Base-by-base conservation (phyloP, 1,284 basidiomycete genomes). In the Porodaedalea pini region DNA sequence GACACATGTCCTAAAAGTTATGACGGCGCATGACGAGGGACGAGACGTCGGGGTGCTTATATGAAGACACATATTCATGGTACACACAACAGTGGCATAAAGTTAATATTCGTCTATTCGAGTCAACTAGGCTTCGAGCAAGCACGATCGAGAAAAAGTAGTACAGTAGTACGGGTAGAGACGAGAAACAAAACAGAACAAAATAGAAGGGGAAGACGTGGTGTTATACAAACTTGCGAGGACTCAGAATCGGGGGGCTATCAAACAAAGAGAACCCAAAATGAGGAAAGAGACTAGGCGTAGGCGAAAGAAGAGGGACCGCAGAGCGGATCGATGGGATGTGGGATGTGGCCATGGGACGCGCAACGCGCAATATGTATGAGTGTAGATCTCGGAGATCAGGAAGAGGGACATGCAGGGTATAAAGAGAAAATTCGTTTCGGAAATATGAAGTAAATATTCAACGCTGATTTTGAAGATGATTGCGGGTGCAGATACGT, bases 171-270 rank as follows among this genome's bases (percentile, higher is more conserved):
- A 19, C 23, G n/a, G 23, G 19, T 40, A 37, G 25, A 52, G 13
- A 37, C 51, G 11, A 41, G 17, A n/a, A 15, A 25, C 32, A 17
- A 21, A 44, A 21, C 21, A 37, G n/a, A 3, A 5, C 19, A 15
- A 19, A n/a, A 39, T 17, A 25, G 25, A 27, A 19, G 32, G 31
- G 25, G 27, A 2, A 47, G 25, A 36, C 34, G 25, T 50, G 36
- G 4, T 50, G 48, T 50, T 44, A 37, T 54, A 54, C 51, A 54
- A 13, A 32, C 40, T 54, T 29, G 37, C 23, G 15, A 21, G 41
- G 17, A 11, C 7, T n/a, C n/a, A n/a, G n/a, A n/a, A n/a, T n/a
- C n/a, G n/a, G n/a, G n/a, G n/a, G n/a, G n/a, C n/a, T n/a, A 36
- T 19, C 19, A 32, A 29, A 39, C 36, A 52, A 52, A 37, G 29